Evolutionary conservation across 2,329 filamentous ascomycete species (phyloP).

Genomic region (Hysterium pulicare): DNA sequence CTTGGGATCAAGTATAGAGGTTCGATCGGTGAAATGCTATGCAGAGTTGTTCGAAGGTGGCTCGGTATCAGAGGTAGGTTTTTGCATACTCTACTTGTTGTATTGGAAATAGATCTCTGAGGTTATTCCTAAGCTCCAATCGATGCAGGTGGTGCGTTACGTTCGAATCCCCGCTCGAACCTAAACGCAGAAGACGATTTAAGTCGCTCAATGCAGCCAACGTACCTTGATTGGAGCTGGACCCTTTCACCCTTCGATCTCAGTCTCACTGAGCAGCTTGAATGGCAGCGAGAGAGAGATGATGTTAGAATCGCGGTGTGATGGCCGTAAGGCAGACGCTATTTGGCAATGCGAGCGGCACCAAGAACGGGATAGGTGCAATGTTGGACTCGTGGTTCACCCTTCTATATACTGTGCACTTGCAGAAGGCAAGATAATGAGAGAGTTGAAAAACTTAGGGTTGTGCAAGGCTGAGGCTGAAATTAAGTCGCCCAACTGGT

Average conservation of each 20-base stretch:
- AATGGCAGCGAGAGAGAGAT: conserved; percentile 3
- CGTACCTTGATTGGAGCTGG: background rate
- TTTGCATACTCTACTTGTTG: background rate
- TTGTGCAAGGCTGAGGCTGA: too few relatives aligned
- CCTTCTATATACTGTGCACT: too few relatives aligned
- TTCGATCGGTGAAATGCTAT: background rate
- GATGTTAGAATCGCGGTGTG: too few relatives aligned
- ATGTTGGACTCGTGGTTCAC: too few relatives aligned
- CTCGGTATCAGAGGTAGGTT: background rate
- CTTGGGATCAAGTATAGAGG: background rate
- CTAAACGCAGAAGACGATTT: background rate
- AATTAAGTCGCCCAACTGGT: too few relatives aligned
- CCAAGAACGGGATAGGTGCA: too few relatives aligned
- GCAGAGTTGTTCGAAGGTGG: background rate
- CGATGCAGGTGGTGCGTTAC: background rate
- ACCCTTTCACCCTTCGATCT: conserved; percentile 1
- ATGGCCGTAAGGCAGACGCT: too few relatives aligned
- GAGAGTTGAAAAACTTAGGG: too few relatives aligned
- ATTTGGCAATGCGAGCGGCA: too few relatives aligned
- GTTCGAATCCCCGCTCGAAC: background rate
- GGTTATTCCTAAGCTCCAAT: background rate
- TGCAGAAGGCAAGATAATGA: too few relatives aligned
- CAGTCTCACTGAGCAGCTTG: background rate
- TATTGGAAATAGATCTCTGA: background rate
- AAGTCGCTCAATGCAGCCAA: background rate